Conservation (phyloP, 495 filamentous ascomycete species). For the Neohortaea acidophila region DNA sequence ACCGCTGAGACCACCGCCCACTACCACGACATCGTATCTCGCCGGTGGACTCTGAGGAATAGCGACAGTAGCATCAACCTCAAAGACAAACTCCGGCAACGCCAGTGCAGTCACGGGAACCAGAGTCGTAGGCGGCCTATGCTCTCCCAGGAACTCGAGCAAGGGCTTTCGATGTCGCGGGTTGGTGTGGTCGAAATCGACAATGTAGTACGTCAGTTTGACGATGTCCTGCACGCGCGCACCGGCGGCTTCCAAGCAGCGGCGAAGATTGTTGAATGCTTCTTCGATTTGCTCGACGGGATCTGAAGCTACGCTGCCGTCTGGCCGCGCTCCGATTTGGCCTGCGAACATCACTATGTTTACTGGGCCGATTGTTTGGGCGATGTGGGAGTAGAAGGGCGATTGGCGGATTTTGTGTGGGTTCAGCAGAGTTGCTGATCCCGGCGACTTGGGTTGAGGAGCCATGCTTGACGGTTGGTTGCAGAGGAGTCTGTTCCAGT, state of each 20-base stretch:
- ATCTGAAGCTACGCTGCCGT: constrained; percentile 9
- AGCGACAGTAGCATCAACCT: constrained; percentile 28
- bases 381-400: constrained; percentile 10
- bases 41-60: constrained; percentile 9
- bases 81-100: constrained; percentile 23
- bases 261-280: constrained; percentile 10
- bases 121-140: constrained; percentile 25
- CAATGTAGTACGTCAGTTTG: constrained; percentile 26
- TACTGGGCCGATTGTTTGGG: constrained; percentile 1
- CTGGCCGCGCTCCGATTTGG: constrained; percentile 8
- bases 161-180: constrained; percentile 20
- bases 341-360: constrained; percentile 10
- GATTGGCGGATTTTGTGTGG: constrained; percentile 6
- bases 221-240: constrained; percentile 19
- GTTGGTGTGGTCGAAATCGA: constrained; percentile 22
- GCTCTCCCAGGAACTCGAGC: constrained; percentile 21
- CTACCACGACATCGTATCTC: constrained; percentile 30
- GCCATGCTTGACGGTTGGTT: no score
- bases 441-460: no score
- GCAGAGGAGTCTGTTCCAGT: no score
- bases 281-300: constrained; percentile 12
- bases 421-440: background rate
- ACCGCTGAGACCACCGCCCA: constrained; percentile 39
- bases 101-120: constrained; percentile 26
- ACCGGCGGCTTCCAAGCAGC: constrained; percentile 12